Evolutionary conservation across 768 basidiomycete genomes (phyloP).

Genomic region (Suillus subaureus): DNA sequence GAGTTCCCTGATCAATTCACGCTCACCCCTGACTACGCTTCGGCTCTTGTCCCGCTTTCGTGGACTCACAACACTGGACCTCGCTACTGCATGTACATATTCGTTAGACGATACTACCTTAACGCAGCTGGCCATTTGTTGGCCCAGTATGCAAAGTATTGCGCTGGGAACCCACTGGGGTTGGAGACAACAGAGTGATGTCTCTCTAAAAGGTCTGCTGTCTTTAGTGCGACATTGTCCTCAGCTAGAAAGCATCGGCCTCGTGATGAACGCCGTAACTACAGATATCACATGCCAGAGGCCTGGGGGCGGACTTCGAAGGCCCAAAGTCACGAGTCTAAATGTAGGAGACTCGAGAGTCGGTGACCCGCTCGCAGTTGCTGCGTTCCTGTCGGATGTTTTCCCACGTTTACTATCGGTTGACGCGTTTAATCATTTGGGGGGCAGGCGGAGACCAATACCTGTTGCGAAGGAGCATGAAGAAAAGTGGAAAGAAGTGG

Average conservation of each 20-base stretch:
- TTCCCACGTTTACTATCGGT: slow-evolving; percentile 2
- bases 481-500: slow-evolving; percentile 8
- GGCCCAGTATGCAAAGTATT: slow-evolving; percentile 9
- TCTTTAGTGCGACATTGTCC: slow-evolving; percentile 12
- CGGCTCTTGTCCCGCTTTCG: slow-evolving; percentile 8
- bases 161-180: slow-evolving; percentile 8
- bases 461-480: slow-evolving; percentile 6
- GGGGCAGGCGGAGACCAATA: slow-evolving; percentile 2
- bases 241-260: slow-evolving; percentile 3
- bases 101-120: slow-evolving; percentile 11
- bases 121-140: slow-evolving; percentile 11
- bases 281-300: slow-evolving; percentile 9
- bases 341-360: slow-evolving; percentile 9
- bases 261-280: slow-evolving; percentile 8
- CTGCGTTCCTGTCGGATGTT: slow-evolving; percentile 7
- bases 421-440: slow-evolving; percentile 2
- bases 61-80: slow-evolving; percentile 5
- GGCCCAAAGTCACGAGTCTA: slow-evolving; percentile 1
- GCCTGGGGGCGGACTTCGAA: slow-evolving; percentile 5
- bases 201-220: slow-evolving; percentile 10
- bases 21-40: slow-evolving; percentile 3
- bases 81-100: slow-evolving; percentile 4
- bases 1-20: slow-evolving; percentile 3
- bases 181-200: slow-evolving; percentile 7
- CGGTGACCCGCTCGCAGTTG: slow-evolving; percentile 1